Evolutionary conservation across 208 protist genomes (phyloP), one percentile per base, ranked within the genome.

Genomic region (Angomonas deanei): DNA sequence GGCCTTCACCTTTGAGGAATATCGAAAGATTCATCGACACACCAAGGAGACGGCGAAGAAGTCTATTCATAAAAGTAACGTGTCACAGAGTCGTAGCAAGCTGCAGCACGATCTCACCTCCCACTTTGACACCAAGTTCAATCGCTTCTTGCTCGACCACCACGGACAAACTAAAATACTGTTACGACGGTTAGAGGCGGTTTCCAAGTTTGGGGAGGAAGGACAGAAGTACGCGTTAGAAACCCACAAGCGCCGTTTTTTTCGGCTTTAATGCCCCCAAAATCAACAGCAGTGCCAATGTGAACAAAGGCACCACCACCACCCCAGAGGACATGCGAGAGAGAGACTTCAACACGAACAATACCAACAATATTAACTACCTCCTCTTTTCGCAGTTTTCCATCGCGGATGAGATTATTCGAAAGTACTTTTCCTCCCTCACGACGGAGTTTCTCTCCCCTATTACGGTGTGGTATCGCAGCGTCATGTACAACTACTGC

Each of bases 391-490:
- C 80, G 27, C 78, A 89, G 39, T 87, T 71, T 58, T 80, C 75
- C 49, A 78, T 95, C 24, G 85, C 82, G 10, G 86, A 95, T 65
- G 84, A 91, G 57, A 81, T 91, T 21, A 66, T 91, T 38, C 78
- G 82, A 30, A 88, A 87, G 62, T 95, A 91, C 71, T 95, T 95
- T 64, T 70, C 62, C n/a, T 90, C 85, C 39, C 75, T 95, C 31
- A 95, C 88, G 4, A 72, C 57, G 27, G 85, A 95, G 71, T 95
- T 95, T 68, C 72, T 95, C 24, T 76, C 71, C 11, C 88, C 88
- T 10, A 68, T 95, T 5, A 74, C 68, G 31, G 52, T 68, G 11
- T 94, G 84, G 84, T 94, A 87, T 66, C 55, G 74, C 31, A 28
- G 17, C 26, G 70, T 82, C 19, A 6, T 53, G n/a, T 26, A 53